These are phyloP conservation scores for Phlebiopsis flavidoalba DNA, from an alignment of 768 basidiomycete species.

Conservation along the genomic window DNA sequence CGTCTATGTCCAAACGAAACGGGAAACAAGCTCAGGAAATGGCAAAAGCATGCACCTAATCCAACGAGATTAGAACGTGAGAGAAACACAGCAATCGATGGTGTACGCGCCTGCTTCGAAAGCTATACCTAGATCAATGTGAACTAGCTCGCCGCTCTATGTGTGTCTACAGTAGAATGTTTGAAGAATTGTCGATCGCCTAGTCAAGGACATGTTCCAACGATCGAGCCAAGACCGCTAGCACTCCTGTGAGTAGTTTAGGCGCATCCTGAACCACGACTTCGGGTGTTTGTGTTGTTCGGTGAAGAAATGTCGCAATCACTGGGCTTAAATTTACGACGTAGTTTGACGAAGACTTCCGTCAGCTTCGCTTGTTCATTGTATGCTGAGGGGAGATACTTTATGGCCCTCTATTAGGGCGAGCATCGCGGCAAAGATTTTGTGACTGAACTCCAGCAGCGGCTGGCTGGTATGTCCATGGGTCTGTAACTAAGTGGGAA, in stretches of 20 bases:
- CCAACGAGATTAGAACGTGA: neutral
- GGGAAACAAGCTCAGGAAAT: conserved; percentile 87
- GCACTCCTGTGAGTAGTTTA: conserved; percentile 90
- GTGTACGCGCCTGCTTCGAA: conserved; percentile 77
- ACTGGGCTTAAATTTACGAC: conserved; percentile 66
- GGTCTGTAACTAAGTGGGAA: conserved; percentile 55
- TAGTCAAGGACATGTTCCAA: conserved; percentile 85
- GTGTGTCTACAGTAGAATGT: conserved; percentile 86
- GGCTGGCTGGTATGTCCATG: conserved; percentile 43
- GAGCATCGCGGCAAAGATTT: no score
- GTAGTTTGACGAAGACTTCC: conserved; percentile 22
- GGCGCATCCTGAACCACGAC: conserved; percentile 86
- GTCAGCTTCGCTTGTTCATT: neutral
- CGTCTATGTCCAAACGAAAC: conserved; percentile 95
- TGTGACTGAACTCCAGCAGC: no score
- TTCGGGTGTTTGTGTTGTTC: conserved; percentile 85
- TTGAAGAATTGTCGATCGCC: conserved; percentile 91
- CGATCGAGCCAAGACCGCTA: conserved; percentile 90
- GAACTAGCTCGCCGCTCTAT: conserved; percentile 83
- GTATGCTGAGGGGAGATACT: neutral
- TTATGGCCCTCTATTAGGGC: no score
- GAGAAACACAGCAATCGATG: neutral
- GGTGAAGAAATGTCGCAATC: conserved; percentile 91
- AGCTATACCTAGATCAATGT: conserved; percentile 95
- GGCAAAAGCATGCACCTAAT: conserved; percentile 73